Conservation (phyloP, 805 yeast species). For the Henningerozyma blattae region DNA sequence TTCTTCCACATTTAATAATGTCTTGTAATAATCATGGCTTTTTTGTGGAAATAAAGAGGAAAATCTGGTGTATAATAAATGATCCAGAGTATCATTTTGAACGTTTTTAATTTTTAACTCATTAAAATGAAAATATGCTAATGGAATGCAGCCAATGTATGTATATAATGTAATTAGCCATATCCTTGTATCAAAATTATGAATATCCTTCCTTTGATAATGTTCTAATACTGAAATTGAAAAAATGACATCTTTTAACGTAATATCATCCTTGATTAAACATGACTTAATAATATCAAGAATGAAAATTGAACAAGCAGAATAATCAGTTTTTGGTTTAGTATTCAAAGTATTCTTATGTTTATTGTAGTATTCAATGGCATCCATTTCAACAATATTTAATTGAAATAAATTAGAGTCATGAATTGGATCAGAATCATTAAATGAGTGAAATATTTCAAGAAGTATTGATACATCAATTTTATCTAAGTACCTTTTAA, state of each 20-base stretch:
- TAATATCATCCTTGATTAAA: slow-evolving; percentile 11
- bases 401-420: slow-evolving; percentile 29
- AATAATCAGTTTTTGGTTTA: slow-evolving; percentile 55
- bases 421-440: slow-evolving; percentile 33
- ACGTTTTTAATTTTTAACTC: slow-evolving; percentile 55
- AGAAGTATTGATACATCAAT: slow-evolving; percentile 14
- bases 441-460: slow-evolving; percentile 10
- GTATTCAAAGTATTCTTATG: slow-evolving; percentile 26
- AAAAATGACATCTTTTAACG: slow-evolving; percentile 22
- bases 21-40: slow-evolving; percentile 16
- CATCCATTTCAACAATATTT: slow-evolving; percentile 8
- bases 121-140: slow-evolving; percentile 40
- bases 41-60: slow-evolving; percentile 35
- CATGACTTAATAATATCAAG: slow-evolving; percentile 38
- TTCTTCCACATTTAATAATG: slow-evolving; percentile 27
- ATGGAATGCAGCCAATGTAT: slow-evolving; percentile 39
- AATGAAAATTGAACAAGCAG: slow-evolving; percentile 54
- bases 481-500: slow-evolving; percentile 27
- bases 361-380: slow-evolving; percentile 28
- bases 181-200: slow-evolving; percentile 57
- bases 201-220: slow-evolving; percentile 43
- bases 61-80: slow-evolving; percentile 37
- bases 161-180: slow-evolving; percentile 62
- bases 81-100: slow-evolving; percentile 62
- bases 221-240: slow-evolving; percentile 47